These are phyloP conservation scores for Cucurbita ficifolia DNA, from an alignment of 306 rosid genomes.

Conservation along the genomic window DNA sequence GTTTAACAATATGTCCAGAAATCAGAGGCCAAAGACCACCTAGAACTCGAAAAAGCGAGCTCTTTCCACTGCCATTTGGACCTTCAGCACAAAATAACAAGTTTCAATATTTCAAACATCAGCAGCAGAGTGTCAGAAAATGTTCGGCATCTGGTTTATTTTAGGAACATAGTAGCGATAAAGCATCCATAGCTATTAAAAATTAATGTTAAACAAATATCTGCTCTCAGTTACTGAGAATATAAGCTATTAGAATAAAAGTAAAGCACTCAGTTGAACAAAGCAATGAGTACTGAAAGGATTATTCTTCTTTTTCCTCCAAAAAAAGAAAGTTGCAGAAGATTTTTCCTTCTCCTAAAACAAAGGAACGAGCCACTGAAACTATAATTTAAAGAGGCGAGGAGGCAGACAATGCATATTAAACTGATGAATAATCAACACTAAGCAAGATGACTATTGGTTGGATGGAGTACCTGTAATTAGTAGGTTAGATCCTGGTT, in stretches of 20 bases:
- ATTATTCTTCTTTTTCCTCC: not conserved
- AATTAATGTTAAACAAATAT: not conserved
- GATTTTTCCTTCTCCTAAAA: not conserved
- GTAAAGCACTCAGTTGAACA: not conserved
- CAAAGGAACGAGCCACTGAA: not conserved
- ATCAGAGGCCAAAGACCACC: slow-evolving; percentile 99
- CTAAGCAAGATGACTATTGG: not conserved
- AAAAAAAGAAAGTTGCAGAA: not conserved
- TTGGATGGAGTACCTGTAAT: not conserved
- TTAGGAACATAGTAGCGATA: not conserved
- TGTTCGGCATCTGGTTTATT: not conserved
- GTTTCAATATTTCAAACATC: slow-evolving; percentile 9
- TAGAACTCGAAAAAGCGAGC: slow-evolving; percentile 94
- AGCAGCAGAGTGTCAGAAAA: not conserved
- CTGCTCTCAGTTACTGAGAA: no score
- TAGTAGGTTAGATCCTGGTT: slow-evolving; percentile 71
- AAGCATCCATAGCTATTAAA: not conserved
- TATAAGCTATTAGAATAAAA: no score
- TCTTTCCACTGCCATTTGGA: slow-evolving; percentile 99
- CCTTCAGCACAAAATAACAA: slow-evolving; percentile 39
- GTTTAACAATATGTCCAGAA: slow-evolving; percentile 87
- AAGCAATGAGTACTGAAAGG: not conserved
- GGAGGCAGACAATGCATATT: not conserved
- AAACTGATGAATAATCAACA: not conserved
- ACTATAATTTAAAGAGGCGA: not conserved